Evolutionary conservation across 257 asterid genomes (phyloP).

Genomic region (Parsonsia alboflavescens): DNA sequence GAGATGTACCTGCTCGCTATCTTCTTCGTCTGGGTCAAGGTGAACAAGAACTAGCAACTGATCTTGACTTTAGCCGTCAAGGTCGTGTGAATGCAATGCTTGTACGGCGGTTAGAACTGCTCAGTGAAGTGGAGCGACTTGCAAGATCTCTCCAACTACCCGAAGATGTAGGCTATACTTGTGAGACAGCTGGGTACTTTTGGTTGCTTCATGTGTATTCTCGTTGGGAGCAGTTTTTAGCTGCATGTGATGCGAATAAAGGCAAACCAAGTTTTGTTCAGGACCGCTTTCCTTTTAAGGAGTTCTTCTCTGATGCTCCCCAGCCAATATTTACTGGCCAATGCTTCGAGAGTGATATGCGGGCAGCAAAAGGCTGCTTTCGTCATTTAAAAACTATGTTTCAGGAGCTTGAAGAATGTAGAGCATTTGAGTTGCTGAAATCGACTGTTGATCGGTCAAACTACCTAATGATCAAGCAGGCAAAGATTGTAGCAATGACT

Average conservation of each 20-base stretch:
- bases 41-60: conserved; percentile 97
- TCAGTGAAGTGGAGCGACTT: conserved; percentile 89
- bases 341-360: conserved; percentile 83
- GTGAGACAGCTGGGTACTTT: conserved; percentile 96
- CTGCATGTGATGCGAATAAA: conserved; percentile 63
- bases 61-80: conserved; percentile 97
- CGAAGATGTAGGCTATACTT: conserved; percentile 96
- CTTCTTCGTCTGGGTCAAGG: conserved; percentile 99
- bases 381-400: conserved; percentile 88
- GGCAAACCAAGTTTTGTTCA: conserved; percentile 62
- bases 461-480: conserved; percentile 95
- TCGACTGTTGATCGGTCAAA: conserved; percentile 92
- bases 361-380: conserved; percentile 91
- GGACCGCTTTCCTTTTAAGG: conserved; percentile 90
- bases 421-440: conserved; percentile 97
- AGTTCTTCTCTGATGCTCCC: conserved; percentile 74
- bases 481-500: conserved; percentile 98
- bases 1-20: conserved; percentile 99
- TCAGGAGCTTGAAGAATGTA: conserved; percentile 97
- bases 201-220: conserved; percentile 98
- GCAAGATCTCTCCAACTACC: conserved; percentile 89
- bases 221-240: conserved; percentile 91
- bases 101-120: conserved; percentile 89
- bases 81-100: conserved; percentile 99
- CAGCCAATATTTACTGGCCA: conserved; percentile 66